Conservation (phyloP, 768 basidiomycete genomes). For the Boletus patriciae region DNA sequence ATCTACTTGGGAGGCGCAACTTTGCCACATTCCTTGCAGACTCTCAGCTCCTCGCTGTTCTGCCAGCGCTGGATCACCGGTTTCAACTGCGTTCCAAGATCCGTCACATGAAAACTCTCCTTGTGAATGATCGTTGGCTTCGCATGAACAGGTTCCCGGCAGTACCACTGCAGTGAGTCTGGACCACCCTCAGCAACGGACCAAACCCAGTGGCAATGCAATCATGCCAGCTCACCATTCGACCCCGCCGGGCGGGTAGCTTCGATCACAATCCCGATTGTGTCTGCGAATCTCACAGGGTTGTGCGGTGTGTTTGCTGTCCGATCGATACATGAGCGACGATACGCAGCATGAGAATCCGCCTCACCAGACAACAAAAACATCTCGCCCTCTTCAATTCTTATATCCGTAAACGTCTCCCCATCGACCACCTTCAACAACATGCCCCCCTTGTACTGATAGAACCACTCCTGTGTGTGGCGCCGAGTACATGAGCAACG, state of each 20-base stretch:
- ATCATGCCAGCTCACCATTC: conserved; percentile 51
- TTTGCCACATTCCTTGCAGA: conserved; percentile 68
- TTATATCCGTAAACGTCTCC: conserved; percentile 77
- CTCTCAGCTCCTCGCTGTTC: conserved; percentile 58
- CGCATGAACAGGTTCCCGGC: conserved; percentile 58
- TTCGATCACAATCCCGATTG: conserved; percentile 90
- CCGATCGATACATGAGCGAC: not conserved
- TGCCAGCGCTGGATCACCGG: conserved; percentile 89
- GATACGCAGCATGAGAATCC: not conserved
- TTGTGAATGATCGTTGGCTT: conserved; percentile 77
- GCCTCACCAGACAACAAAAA: conserved; percentile 84
- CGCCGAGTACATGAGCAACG: not conserved
- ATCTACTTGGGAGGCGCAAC: conserved; percentile 37
- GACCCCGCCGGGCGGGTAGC: conserved; percentile 74
- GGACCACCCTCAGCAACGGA: conserved; percentile 2
- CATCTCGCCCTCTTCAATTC: conserved; percentile 95
- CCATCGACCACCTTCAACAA: conserved; percentile 83
- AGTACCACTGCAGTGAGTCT: conserved; percentile 96
- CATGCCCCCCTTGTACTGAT: conserved; percentile 95
- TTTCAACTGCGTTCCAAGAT: conserved; percentile 92
- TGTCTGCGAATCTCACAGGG: conserved; percentile 86
- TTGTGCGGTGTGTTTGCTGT: conserved; percentile 95
- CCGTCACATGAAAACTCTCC: conserved; percentile 78
- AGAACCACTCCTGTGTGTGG: conserved; percentile 85
- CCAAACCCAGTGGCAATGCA: not conserved